These are phyloP conservation scores for Aspergillus cavernicola DNA, from an alignment of 495 filamentous ascomycete species.

Conservation along the genomic window DNA sequence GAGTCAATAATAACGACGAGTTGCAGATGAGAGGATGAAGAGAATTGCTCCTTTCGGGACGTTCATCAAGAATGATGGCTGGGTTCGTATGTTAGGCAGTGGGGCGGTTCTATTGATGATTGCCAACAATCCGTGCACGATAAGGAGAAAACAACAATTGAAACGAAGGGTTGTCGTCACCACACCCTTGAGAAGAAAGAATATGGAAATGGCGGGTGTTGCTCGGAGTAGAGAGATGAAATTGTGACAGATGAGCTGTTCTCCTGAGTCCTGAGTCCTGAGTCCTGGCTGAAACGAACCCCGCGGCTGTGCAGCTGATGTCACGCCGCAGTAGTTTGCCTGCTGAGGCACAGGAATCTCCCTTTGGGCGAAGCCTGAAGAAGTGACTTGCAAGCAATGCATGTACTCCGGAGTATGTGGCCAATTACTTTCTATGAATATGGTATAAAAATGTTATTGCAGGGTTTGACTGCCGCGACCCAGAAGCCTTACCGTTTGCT, in stretches of 20 bases:
- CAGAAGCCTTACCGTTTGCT: neutral
- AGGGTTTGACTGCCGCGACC: neutral
- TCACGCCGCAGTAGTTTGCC: conserved; percentile 22
- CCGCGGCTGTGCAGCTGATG: conserved; percentile 27
- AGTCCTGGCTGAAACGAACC: conserved; percentile 17
- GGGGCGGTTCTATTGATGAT: neutral
- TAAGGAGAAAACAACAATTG: neutral
- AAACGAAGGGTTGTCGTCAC: neutral
- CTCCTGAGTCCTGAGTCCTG: too few species aligned
- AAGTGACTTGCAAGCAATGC: neutral
- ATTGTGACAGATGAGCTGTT: neutral
- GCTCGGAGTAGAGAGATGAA: neutral
- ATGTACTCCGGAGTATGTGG: neutral
- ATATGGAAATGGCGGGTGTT: neutral
- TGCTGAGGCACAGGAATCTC: conserved; percentile 6
- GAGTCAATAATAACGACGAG: neutral
- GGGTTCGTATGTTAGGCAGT: neutral
- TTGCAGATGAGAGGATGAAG: neutral
- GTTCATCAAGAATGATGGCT: neutral
- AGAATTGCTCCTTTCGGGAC: neutral
- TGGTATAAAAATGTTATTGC: neutral
- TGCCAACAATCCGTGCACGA: neutral
- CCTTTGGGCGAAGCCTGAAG: neutral
- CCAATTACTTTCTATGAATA: neutral
- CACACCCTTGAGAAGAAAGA: neutral